A percentile compares a stretch with the other conserved stretches of the same genome.
phyloP scores from a whole-genome alignment of 2,329 filamentous ascomycete genomes.

The Phoma herbarum region DNA sequence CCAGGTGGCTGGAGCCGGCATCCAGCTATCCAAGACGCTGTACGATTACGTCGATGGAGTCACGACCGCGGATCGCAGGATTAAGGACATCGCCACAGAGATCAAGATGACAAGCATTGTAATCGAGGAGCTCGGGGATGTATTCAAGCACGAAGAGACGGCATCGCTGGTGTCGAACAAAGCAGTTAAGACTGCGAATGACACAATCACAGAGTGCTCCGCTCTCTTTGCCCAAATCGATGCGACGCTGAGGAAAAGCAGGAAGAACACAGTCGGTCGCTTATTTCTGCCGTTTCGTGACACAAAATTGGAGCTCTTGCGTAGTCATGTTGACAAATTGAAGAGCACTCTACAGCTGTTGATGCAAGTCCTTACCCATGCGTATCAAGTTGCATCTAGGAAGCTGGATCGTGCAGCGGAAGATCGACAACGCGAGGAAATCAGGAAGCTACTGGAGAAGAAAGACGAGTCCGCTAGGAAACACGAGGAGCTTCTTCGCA shows the following conservation, averaged over 20 bases:
- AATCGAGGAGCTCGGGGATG: conserved; percentile 38
- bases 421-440: background rate
- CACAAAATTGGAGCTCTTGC: background rate
- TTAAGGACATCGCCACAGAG: conserved; percentile 42
- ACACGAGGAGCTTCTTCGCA: background rate
- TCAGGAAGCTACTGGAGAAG: background rate
- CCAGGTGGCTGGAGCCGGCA: conserved; percentile 41
- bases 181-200: conserved; percentile 34
- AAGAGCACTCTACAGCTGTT: background rate
- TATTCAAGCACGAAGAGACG: conserved; percentile 40
- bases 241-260: conserved; percentile 30
- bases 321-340: background rate
- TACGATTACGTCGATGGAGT: conserved; percentile 46
- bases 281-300: background rate
- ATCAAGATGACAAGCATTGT: conserved; percentile 41
- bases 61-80: conserved; percentile 38
- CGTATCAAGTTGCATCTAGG: background rate
- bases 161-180: conserved; percentile 36
- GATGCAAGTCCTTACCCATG: background rate
- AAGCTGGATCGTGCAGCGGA: background rate
- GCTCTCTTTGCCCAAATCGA: background rate
- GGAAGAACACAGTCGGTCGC: conserved; percentile 22
- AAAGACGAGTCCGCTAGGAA: background rate
- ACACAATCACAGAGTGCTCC: background rate
- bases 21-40: conserved; percentile 42